Evolutionary conservation across 1,284 basidiomycete species (phyloP).

Genomic region (Moesziomyces aphidis): DNA sequence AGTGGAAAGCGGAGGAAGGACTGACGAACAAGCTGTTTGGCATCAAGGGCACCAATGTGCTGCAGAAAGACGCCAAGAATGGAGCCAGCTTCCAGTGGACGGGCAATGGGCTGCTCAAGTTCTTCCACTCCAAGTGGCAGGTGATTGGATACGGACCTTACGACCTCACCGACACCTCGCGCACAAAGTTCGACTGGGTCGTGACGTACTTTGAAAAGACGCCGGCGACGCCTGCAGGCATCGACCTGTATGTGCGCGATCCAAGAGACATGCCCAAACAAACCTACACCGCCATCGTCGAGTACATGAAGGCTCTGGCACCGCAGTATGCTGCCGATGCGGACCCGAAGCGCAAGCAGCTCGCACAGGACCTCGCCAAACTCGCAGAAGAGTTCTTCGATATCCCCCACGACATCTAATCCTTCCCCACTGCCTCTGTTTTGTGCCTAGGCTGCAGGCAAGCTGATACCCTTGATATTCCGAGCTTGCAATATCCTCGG

Average conservation of each 20-base stretch:
- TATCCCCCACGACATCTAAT: conserved; percentile 36
- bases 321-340: conserved; percentile 21
- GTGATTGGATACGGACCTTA: conserved; percentile 49
- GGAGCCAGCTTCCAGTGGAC: conserved; percentile 51
- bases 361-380: conserved; percentile 37
- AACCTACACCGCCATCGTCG: conserved; percentile 26
- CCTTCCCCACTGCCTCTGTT: neutral
- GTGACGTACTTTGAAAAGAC: conserved; percentile 55
- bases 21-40: conserved; percentile 42
- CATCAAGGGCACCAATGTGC: conserved; percentile 46
- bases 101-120: conserved; percentile 38
- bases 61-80: conserved; percentile 45
- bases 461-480: neutral
- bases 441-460: neutral
- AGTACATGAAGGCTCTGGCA: conserved; percentile 29
- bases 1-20: conserved; percentile 40
- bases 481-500: neutral
- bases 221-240: conserved; percentile 35
- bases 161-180: conserved; percentile 34
- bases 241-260: conserved; percentile 46
- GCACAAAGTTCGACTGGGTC: conserved; percentile 40
- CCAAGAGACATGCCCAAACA: conserved; percentile 30
- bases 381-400: conserved; percentile 30
- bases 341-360: conserved; percentile 19
- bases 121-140: conserved; percentile 52